Conservation (phyloP, 148 eudicot genomes). For the Nepenthes mirabilis region DNA sequence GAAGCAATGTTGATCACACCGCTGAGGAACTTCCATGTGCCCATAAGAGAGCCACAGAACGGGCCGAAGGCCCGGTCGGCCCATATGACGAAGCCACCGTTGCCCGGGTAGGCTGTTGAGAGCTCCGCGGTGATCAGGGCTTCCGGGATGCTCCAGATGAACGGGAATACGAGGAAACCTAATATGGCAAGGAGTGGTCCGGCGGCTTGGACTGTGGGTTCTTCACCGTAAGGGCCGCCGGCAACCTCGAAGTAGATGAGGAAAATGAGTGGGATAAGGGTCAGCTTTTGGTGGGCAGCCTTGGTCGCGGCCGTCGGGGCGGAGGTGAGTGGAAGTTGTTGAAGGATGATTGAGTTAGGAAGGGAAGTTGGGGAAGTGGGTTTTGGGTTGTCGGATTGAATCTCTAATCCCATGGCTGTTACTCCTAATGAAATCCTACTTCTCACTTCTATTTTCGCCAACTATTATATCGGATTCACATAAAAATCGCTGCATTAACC, state of each 20-base stretch:
- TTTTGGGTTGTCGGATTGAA: neutral
- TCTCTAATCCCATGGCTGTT: neutral
- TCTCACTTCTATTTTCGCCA: too few species aligned
- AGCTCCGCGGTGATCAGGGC: conserved; percentile 54
- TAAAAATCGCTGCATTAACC: too few species aligned
- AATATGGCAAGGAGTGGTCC: conserved; percentile 36
- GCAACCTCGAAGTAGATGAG: conserved; percentile 57
- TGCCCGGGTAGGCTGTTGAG: conserved; percentile 48
- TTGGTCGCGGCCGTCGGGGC: neutral
- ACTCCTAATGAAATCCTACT: conserved; percentile 2
- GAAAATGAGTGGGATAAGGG: conserved; percentile 38
- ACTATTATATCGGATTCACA: too few species aligned
- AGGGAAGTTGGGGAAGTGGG: neutral
- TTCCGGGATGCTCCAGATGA: conserved; percentile 52
- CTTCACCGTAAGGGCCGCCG: conserved; percentile 51
- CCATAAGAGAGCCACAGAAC: conserved; percentile 41
- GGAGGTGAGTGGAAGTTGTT: conserved; percentile 12
- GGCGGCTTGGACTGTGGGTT: conserved; percentile 40
- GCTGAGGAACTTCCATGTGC: conserved; percentile 41
- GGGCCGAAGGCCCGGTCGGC: conserved; percentile 53
- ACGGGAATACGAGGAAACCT: conserved; percentile 43
- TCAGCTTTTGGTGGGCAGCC: conserved; percentile 19
- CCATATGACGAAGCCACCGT: conserved; percentile 54
- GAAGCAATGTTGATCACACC: conserved; percentile 52
- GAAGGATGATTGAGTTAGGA: neutral